phyloP scores from a whole-genome alignment of 371 early-diverging fungal species.

The Rhizomucor miehei region DNA sequence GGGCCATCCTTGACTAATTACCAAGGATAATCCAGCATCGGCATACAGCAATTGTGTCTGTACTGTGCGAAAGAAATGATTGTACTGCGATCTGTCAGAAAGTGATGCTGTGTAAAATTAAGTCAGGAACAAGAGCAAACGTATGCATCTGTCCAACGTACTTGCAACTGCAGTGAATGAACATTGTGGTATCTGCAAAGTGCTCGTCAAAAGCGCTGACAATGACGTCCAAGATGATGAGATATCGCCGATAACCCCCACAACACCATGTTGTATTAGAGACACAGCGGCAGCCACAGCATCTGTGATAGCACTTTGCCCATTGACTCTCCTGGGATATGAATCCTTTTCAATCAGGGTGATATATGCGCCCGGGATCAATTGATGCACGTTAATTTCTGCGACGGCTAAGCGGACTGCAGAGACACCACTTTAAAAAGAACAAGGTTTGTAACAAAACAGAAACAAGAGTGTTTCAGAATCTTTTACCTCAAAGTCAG shows the following conservation, averaged over 20 bases:
- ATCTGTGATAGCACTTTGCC: constrained; percentile 41
- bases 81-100: constrained; percentile 52
- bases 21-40: constrained; percentile 48
- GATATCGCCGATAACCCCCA: constrained; percentile 59
- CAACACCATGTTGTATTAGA: constrained; percentile 51
- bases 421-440: constrained; percentile 46
- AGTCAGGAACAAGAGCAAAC: too few species aligned
- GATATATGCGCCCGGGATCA: constrained; percentile 58
- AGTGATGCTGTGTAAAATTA: constrained; percentile 37
- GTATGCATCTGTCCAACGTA: constrained; percentile 14
- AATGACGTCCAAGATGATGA: constrained; percentile 58
- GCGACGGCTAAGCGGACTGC: constrained; percentile 56
- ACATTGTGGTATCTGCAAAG: constrained; percentile 58
- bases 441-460: not conserved
- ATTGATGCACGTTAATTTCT: constrained; percentile 49
- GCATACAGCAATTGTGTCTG: constrained; percentile 51
- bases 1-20: constrained; percentile 53
- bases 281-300: constrained; percentile 56
- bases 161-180: constrained; percentile 59
- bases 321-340: constrained; percentile 43
- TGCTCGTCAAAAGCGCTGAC: constrained; percentile 55
- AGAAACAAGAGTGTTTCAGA: not conserved
- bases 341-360: constrained; percentile 59
- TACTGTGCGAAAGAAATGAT: constrained; percentile 54
- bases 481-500: constrained; percentile 38